Evolutionary conservation across 345 rosid species (phyloP).

Genomic region (Ceriops decandra): DNA sequence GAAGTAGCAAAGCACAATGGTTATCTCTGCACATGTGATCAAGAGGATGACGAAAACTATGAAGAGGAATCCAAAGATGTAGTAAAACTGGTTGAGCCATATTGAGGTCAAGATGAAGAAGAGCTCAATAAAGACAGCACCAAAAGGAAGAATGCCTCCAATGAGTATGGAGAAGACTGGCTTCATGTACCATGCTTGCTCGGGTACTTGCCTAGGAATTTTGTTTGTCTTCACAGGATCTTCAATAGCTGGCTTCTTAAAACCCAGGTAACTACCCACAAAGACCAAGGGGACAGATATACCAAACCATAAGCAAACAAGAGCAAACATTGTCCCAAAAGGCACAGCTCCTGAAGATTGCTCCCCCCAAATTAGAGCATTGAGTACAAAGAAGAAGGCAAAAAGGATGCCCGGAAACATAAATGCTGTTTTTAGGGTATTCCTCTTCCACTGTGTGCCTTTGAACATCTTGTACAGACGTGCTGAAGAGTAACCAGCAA

Average conservation of each 20-base stretch:
- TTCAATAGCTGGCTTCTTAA: slow-evolving; percentile 86
- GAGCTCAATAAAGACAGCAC: slow-evolving; percentile 94
- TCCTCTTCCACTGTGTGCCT: slow-evolving; percentile 94
- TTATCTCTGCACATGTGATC: slow-evolving; percentile 92
- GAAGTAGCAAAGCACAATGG: slow-evolving; percentile 93
- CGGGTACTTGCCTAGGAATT: slow-evolving; percentile 91
- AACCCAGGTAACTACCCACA: slow-evolving; percentile 90
- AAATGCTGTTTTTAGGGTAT: slow-evolving; percentile 82
- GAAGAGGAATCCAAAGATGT: slow-evolving; percentile 98
- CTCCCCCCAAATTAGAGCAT: slow-evolving; percentile 92
- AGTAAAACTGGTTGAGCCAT: slow-evolving; percentile 98
- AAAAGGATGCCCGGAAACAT: slow-evolving; percentile 92
- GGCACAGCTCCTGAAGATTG: slow-evolving; percentile 96
- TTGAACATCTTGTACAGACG: slow-evolving; percentile 90
- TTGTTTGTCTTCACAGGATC: slow-evolving; percentile 93
- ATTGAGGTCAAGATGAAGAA: slow-evolving; percentile 95
- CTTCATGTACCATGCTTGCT: slow-evolving; percentile 97
- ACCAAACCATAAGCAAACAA: slow-evolving; percentile 94
- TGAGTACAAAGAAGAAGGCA: slow-evolving; percentile 75
- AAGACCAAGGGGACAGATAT: slow-evolving; percentile 95
- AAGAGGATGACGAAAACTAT: slow-evolving; percentile 79
- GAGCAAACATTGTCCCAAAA: slow-evolving; percentile 95
- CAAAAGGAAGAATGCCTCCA: slow-evolving; percentile 97
- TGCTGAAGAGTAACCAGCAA: slow-evolving; percentile 90
- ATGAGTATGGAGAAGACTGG: slow-evolving; percentile 85